These are phyloP conservation scores for Pythium folliculosum DNA, from an alignment of 352 stramenopile genomes.

Conservation along the genomic window DNA sequence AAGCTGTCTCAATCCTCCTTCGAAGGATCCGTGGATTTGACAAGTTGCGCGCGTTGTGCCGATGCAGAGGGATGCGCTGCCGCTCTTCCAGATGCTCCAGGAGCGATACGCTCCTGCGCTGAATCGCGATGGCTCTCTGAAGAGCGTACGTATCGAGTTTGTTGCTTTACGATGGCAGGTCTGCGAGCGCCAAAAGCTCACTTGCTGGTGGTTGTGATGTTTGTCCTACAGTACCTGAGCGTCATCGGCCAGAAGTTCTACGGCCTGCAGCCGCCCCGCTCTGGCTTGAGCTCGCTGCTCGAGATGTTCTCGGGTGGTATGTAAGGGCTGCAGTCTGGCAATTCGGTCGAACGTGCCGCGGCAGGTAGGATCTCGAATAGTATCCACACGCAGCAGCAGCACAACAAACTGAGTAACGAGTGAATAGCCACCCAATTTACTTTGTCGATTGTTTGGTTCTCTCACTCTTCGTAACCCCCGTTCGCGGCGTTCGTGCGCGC, in stretches of 20 bases:
- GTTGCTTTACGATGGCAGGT: neutral
- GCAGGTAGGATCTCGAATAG: no score
- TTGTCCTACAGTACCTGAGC: constrained; percentile 66
- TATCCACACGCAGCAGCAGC: no score
- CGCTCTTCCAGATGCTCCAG: constrained; percentile 87
- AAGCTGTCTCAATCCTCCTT: neutral
- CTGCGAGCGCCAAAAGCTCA: neutral
- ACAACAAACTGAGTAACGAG: no score
- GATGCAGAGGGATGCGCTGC: constrained; percentile 71
- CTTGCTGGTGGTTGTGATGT: neutral
- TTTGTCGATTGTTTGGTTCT: neutral
- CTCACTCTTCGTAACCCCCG: constrained; percentile 15
- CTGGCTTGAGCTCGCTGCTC: constrained; percentile 77
- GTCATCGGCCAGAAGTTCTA: constrained; percentile 88
- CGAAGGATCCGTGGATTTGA: neutral
- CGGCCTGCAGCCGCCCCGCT: constrained; percentile 75
- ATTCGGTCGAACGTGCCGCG: no score
- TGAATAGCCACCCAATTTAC: neutral
- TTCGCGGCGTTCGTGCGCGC: constrained; percentile 19
- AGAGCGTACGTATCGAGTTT: constrained; percentile 57
- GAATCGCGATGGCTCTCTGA: constrained; percentile 70
- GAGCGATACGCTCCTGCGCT: constrained; percentile 79
- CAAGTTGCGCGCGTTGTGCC: neutral
- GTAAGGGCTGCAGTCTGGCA: constrained; percentile 26
- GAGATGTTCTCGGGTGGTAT: constrained; percentile 86